Percentiles rank a stretch among this genome's conserved stretches.
These are phyloP conservation scores for Podila minutissima DNA, from an alignment of 192 early-diverging fungal species.

Conservation along the genomic window DNA sequence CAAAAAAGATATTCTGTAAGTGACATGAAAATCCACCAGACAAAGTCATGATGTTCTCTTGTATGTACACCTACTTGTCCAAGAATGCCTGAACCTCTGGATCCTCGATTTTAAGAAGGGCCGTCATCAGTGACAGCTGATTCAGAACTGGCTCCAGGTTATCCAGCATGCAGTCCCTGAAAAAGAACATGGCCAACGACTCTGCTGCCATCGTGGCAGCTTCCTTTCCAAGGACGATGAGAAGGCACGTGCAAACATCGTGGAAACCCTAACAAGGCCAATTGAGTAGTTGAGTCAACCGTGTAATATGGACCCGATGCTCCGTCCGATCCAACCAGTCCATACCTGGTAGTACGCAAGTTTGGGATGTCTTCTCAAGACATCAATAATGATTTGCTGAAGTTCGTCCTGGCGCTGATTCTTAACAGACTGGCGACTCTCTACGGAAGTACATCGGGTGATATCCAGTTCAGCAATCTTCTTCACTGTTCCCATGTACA, in stretches of 20 bases:
- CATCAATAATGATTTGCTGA: constrained; percentile 57
- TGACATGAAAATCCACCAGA: not conserved
- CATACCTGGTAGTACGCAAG: constrained; percentile 65
- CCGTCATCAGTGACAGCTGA: constrained; percentile 53
- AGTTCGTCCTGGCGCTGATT: constrained; percentile 58
- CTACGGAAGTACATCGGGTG: not conserved
- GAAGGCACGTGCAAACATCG: constrained; percentile 60
- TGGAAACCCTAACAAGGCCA: constrained; percentile 57
- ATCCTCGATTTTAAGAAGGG: constrained; percentile 55
- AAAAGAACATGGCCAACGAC: constrained; percentile 59
- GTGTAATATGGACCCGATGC: not conserved
- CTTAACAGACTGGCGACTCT: constrained; percentile 30
- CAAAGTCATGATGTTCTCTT: not conserved
- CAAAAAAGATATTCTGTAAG: not conserved
- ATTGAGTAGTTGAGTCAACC: not conserved
- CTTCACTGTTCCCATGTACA: not conserved
- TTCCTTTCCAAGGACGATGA: constrained; percentile 54
- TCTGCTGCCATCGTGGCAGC: constrained; percentile 52
- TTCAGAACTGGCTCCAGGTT: constrained; percentile 59
- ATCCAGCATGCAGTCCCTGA: constrained; percentile 65
- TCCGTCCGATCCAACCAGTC: not conserved
- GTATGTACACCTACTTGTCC: constrained; percentile 38
- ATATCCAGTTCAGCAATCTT: not conserved
- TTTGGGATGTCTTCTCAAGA: constrained; percentile 56
- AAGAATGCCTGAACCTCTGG: constrained; percentile 53